phyloP scores from a whole-genome alignment of 345 rosid genomes.

The Cardamine occulta region DNA sequence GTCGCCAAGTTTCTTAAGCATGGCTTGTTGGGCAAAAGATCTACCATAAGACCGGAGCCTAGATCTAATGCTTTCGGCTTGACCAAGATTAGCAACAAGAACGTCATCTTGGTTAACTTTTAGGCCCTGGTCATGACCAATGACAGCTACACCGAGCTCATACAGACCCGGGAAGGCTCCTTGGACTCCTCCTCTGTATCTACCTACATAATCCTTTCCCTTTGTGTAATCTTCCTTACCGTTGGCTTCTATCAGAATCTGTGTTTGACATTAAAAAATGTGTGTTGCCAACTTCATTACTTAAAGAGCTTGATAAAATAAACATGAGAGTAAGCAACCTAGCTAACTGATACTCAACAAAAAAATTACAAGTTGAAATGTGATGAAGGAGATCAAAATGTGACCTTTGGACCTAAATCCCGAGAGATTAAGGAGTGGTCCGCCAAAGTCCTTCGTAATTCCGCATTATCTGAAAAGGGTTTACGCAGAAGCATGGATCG shows the following conservation, averaged over 20 bases:
- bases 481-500: conserved; percentile 37
- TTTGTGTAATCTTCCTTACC: conserved; percentile 59
- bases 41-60: conserved; percentile 72
- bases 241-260: conserved; percentile 66
- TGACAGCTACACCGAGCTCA: conserved; percentile 64
- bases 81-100: conserved; percentile 66
- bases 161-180: conserved; percentile 62
- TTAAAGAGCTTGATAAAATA: not conserved
- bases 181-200: conserved; percentile 72
- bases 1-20: conserved; percentile 53
- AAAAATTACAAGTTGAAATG: conserved; percentile 5
- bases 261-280: not conserved
- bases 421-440: conserved; percentile 31
- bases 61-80: conserved; percentile 67
- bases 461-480: conserved; percentile 34
- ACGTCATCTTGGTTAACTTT: conserved; percentile 45
- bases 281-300: not conserved
- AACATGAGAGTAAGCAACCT: conserved; percentile 8
- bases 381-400: conserved; percentile 4
- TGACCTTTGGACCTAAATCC: conserved; percentile 43
- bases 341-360: not conserved
- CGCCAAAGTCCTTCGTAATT: not conserved
- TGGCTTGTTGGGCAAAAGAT: conserved; percentile 56
- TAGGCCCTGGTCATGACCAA: conserved; percentile 35
- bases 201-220: conserved; percentile 63